Percentiles rank a stretch among this genome's conserved stretches.
Evolutionary conservation across 2,329 filamentous ascomycete genomes (phyloP).

Genomic region (Dothistroma pini): DNA sequence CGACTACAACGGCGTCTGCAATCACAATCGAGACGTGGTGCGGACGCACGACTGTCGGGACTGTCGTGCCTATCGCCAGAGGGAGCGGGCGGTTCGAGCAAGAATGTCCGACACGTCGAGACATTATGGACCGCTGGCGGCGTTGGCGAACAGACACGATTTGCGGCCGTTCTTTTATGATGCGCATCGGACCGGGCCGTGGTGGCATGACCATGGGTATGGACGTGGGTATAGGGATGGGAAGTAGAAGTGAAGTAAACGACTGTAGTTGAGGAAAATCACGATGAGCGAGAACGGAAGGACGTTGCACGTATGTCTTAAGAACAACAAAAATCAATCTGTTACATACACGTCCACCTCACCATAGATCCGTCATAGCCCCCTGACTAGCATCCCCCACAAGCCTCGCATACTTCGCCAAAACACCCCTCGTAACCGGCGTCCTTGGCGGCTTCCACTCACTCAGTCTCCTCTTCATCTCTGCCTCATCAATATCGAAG

Average conservation of each 20-base stretch:
- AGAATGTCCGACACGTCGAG: neutral
- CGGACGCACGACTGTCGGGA: constrained; percentile 9
- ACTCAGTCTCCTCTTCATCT: constrained; percentile 61
- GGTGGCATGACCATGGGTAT: constrained; percentile 3
- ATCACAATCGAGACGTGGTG: constrained; percentile 15
- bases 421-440: constrained; percentile 72
- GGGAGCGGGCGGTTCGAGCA: neutral
- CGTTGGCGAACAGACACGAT: neutral
- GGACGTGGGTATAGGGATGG: neutral
- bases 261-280: no score
- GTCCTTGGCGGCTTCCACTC: constrained; percentile 69
- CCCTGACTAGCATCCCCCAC: constrained; percentile 91
- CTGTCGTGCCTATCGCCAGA: constrained; percentile 12
- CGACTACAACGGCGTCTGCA: constrained; percentile 13
- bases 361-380: constrained; percentile 74
- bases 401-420: constrained; percentile 85
- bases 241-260: neutral
- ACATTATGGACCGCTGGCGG: neutral
- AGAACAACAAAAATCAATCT: neutral
- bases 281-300: neutral
- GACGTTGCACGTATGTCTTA: neutral
- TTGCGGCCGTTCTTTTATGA: constrained; percentile 1
- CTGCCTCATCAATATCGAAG: constrained; percentile 69
- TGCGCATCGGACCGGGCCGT: neutral
- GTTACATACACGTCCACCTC: neutral